Evolutionary conservation across 2,329 filamentous ascomycete species (phyloP).

Genomic region (Sporothrix sp.): DNA sequence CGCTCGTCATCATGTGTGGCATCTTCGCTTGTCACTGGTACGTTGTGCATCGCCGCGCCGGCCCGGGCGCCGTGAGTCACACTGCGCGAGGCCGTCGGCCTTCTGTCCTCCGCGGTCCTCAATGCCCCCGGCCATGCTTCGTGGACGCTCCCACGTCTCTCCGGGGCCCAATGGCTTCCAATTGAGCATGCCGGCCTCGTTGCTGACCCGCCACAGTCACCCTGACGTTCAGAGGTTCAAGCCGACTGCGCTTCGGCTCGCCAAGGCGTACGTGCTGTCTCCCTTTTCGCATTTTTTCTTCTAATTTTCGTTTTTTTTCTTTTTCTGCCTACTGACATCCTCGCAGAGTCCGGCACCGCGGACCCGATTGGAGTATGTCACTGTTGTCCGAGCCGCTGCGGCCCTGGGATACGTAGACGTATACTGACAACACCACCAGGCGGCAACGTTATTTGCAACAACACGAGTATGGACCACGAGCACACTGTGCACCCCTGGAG

Average conservation of each 20-base stretch:
- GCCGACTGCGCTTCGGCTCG: slow-evolving; percentile 83
- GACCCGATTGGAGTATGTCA: slow-evolving; percentile 84
- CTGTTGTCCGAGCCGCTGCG: background rate
- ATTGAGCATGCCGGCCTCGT: background rate
- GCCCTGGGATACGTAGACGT: slow-evolving; percentile 34
- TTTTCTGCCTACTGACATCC: too few relatives aligned
- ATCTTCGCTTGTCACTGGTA: slow-evolving; percentile 94
- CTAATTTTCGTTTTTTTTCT: slow-evolving; percentile 20
- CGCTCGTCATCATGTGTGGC: slow-evolving; percentile 64
- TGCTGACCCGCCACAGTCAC: slow-evolving; percentile 43
- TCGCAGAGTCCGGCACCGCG: slow-evolving; percentile 79
- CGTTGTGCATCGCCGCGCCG: slow-evolving; percentile 26
- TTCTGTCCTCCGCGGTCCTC: slow-evolving; percentile 10
- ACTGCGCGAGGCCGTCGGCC: slow-evolving; percentile 8
- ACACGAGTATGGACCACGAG: slow-evolving; percentile 62
- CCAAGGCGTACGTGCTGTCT: slow-evolving; percentile 67
- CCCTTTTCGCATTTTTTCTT: background rate
- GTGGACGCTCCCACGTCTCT: background rate
- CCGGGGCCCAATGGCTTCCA: background rate
- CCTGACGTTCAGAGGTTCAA: slow-evolving; percentile 96
- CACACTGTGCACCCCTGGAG: too few relatives aligned
- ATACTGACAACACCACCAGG: slow-evolving; percentile 38
- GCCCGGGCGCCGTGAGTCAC: slow-evolving; percentile 27
- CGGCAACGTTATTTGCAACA: slow-evolving; percentile 79
- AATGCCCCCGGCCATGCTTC: background rate